Evolutionary conservation across 441 rosid species (phyloP), one percentile per base, ranked within the genome.

Genomic region (Euphorbia corollata): DNA sequence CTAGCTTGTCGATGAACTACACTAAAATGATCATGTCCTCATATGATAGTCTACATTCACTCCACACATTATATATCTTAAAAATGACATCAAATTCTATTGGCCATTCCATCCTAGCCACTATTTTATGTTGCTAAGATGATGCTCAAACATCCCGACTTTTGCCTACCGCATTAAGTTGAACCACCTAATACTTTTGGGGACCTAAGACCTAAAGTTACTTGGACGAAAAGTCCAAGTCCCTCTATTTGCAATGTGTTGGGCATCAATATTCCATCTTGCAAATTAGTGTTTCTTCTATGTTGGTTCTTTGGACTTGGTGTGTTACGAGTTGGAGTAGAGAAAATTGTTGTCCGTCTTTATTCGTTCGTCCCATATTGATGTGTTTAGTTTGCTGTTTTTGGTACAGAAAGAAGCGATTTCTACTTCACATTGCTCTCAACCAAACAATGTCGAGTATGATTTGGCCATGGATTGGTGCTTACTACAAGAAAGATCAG

Each of bases 391-490:
- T 12, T 50, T 65, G 10, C n/a, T 34, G 7, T 24, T 64, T 39
- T 27, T 20, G 20, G 5, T 58, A 58, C 72, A 95, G 99, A 85
- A 81, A 78, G 86, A 79, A 69, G 89, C 92, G 0, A 83, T 92
- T 65, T 80, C 96, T 74, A 95, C 93, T 59, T 83, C 98, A 45
- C 99, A 87, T 82, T 85, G 84, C 75, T 83, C 97, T 74, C 97
- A 95, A 75, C 85, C 88, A 20, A 95, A 95, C 77, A 88, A 87
- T 15, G 64, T 91, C 63, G 97, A 86, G 78, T 87, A 77, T 79
- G 96, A 88, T 47, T 79, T 92, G 97, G 96, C 96, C 30, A 59
- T 86, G 84, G 97, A 87, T 9, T 91, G 99, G 98, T 74, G 82
- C 64, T 71, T 87, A 66, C 79, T 67, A 45, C 84, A 75, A 73